Evolutionary conservation across 2,329 filamentous ascomycete genomes (phyloP), one percentile per base, ranked within the genome.

Genomic region (Fusarium avenaceum): DNA sequence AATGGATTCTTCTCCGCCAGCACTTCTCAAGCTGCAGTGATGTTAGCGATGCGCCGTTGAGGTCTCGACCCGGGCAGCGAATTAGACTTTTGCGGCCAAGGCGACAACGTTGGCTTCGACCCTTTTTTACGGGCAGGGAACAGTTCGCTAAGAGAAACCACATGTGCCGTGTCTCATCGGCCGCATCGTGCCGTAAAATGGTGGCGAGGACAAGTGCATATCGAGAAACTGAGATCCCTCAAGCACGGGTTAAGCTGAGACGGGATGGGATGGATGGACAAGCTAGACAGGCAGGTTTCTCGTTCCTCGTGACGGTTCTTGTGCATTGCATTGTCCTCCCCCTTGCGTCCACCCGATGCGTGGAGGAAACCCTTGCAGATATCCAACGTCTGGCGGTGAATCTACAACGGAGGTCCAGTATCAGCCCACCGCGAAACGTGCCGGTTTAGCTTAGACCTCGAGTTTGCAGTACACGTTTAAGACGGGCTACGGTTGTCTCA

Each of bases 341-440:
- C 61, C 68, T 74, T 72, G 63, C 70, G 46, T 72, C 44, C 61
- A 61, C 57, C 48, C 60, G 55, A 66, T 68, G 48, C 70, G 57
- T 40, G 54, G 26, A 48, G 24, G 47, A 55, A 57, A 57, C 57
- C 45, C 61, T 63, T 61, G 48, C 55, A 47, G 52, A 53, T 33
- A 60, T 56, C 48, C 59, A 56, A 44, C 43, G 35, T 63, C 53
- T 70, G 69, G 70, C 72, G 72, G 72, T 74, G 72, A 72, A 74
- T 71, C 53, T 73, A 51, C 63, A 52, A 54, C 44, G 54, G 61
- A 59, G 43, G 35, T 48, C 46, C 26, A 48, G 46, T 53, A 52
- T 73, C 63, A 63, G 39, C 62, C 68, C 71, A 65, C 54, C 44
- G 55, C 50, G 51, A 59, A 69, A 69, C 61, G 52, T 64, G 26